phyloP scores from a whole-genome alignment of 495 filamentous ascomycete genomes.

The Aspergillus nidulans region DNA sequence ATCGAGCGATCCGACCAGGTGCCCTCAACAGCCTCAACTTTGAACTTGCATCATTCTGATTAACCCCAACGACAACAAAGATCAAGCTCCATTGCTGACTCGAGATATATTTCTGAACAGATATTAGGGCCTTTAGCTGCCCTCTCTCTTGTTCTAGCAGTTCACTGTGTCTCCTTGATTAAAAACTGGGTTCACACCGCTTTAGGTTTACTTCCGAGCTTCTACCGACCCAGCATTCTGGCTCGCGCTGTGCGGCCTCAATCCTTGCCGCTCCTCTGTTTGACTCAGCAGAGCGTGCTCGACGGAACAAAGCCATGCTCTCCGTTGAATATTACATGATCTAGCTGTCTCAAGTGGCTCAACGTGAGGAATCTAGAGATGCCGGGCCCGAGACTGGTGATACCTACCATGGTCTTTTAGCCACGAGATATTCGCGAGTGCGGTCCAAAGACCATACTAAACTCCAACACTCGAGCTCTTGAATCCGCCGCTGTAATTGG shows the following conservation, averaged over 20 bases:
- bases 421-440: background rate
- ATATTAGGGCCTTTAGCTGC: background rate
- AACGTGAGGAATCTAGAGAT: background rate
- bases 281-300: constrained; percentile 10
- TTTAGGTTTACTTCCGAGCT: constrained; percentile 15
- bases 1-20: background rate
- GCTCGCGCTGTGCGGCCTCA: constrained; percentile 13
- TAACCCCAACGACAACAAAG: constrained; percentile 5
- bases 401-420: constrained; percentile 3
- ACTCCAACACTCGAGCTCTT: constrained; percentile 7
- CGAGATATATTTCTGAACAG: background rate
- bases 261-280: constrained; percentile 6
- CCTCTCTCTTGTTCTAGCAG: background rate
- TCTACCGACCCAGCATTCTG: constrained; percentile 23
- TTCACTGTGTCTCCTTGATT: background rate
- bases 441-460: background rate
- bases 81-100: background rate
- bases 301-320: constrained; percentile 12
- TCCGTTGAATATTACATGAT: constrained; percentile 6
- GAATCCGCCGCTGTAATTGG: constrained; percentile 5
- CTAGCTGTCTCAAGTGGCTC: background rate
- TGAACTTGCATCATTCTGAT: constrained; percentile 2
- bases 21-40: constrained; percentile 6
- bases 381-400: background rate
- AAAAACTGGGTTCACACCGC: constrained; percentile 19